A percentile compares a stretch with the other conserved stretches of the same genome.
These are phyloP conservation scores for Quercus ilex DNA, from an alignment of 306 rosid genomes.

Conservation along the genomic window DNA sequence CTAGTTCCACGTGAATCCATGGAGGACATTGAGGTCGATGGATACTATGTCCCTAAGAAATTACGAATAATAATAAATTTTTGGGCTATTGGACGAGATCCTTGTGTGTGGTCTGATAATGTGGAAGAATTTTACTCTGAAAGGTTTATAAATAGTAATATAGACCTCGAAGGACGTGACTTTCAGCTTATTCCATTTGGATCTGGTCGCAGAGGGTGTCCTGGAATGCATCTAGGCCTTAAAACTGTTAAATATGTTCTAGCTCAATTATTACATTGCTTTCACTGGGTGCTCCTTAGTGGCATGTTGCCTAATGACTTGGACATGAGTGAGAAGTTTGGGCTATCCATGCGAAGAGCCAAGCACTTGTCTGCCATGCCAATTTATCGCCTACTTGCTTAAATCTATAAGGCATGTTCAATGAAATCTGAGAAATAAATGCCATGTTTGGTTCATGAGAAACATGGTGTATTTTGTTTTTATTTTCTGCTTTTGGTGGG, in stretches of 20 bases:
- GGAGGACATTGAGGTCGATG: conserved; percentile 2
- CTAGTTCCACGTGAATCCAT: conserved; percentile 15
- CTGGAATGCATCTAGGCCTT: conserved; percentile 7
- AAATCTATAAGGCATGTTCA: too few relatives aligned
- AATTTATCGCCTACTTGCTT: not conserved
- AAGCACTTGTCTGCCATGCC: conserved; percentile 16
- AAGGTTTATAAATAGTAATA: conserved; percentile 22
- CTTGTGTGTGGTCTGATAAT: conserved; percentile 36
- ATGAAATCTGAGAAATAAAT: too few relatives aligned
- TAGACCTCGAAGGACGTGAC: conserved; percentile 24
- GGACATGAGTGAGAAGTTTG: conserved; percentile 34
- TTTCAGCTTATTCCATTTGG: conserved; percentile 48
- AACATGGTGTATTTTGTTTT: too few relatives aligned
- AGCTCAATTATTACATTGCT: conserved; percentile 36
- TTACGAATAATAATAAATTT: conserved; percentile 8
- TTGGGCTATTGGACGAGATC: conserved; percentile 41
- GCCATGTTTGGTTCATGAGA: too few relatives aligned
- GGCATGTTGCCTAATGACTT: conserved; percentile 12
- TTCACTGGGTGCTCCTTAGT: conserved; percentile 38
- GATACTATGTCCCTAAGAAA: conserved; percentile 18
- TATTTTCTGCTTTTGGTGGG: too few relatives aligned
- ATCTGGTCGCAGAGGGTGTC: conserved; percentile 14
- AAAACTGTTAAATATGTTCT: not conserved
- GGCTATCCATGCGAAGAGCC: not conserved
- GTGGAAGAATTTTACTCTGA: conserved; percentile 37